Evolutionary conservation across 805 yeast genomes (phyloP), one percentile per base, ranked within the genome.

Genomic region (Ogataea minuta): DNA sequence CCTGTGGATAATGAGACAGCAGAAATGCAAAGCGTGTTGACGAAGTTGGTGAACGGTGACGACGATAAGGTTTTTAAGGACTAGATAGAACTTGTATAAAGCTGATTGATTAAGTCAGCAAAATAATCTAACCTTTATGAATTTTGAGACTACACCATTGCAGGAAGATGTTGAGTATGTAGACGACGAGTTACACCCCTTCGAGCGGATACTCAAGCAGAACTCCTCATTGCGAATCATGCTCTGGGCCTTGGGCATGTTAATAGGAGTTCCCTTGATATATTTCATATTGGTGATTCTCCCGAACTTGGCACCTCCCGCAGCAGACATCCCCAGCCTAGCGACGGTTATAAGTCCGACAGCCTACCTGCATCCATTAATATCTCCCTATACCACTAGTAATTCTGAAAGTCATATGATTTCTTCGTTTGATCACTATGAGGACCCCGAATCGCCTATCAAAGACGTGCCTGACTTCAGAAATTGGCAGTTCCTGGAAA

Each of bases 1-100:
- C 77, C 77, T 1, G 55, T 73, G 46, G 89, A 83, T 54, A 77
- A 75, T 34, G 88, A 82, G 39, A 75, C 81, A 10, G 60, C 67
- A 20, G 65, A 70, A 28, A 68, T 82, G 14, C 83, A 80, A 44
- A 76, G 76, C 36, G 70, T 50, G 51, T 34, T 54, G 24, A 46
- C 43, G 7, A 50, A 44, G 28, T 25, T 51, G 26, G 31, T 53
- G 15, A 45, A 23, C 20, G 50, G 49, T 21, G 44, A 46, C 16
- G 31, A 25, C 16, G 39, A 33, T 12, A 17, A 49, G 9, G 40
- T 44, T 10, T 46, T 43, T 14, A 15, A 25, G 15, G 11, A 20
- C 28, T 21, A 38, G 15, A 35, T 10, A 13, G 24, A 16, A 16
- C 28, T 23, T 35, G 40, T 41, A 31, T 35, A 41, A 35, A 35